These are phyloP conservation scores for Fusarium sp. DNA, from an alignment of 2,329 filamentous ascomycete species.

Conservation along the genomic window DNA sequence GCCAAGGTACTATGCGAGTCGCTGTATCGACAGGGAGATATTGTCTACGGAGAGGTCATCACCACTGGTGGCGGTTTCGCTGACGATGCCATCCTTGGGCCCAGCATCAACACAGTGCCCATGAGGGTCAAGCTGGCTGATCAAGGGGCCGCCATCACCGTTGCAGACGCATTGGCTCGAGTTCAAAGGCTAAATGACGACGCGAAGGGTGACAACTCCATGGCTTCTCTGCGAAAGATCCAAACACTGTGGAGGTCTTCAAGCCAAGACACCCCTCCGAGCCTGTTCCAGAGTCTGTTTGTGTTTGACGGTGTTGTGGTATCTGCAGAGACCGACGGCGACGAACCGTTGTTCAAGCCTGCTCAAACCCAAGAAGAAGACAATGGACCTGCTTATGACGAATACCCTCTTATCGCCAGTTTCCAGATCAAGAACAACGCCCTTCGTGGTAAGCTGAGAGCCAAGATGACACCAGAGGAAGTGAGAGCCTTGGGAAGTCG, in stretches of 20 bases:
- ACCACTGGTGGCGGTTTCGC: not conserved
- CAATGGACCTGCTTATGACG: conserved; percentile 13
- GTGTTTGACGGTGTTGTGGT: conserved; percentile 20
- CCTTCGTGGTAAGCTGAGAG: conserved; percentile 12
- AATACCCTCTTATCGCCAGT: conserved; percentile 23
- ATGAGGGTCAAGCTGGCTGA: not conserved
- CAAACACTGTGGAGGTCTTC: conserved; percentile 20
- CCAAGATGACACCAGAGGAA: not conserved
- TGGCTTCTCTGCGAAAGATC: conserved; percentile 20
- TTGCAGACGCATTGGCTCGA: not conserved
- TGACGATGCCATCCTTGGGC: not conserved
- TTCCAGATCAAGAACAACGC: conserved; percentile 16
- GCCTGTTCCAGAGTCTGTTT: conserved; percentile 24
- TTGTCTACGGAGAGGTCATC: not conserved
- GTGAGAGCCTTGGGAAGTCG: not conserved
- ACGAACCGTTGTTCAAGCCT: not conserved
- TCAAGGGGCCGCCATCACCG: fast-evolving
- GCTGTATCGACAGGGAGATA: not conserved
- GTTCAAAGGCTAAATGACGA: not conserved
- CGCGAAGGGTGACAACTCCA: conserved; percentile 7
- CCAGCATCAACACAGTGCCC: conserved; percentile 12
- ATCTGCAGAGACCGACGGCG: not conserved
- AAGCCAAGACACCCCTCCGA: not conserved
- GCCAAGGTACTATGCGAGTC: not conserved
- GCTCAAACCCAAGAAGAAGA: not conserved